Conservation (phyloP, 805 yeast genomes). For the Starmerella ratchasimensis region DNA sequence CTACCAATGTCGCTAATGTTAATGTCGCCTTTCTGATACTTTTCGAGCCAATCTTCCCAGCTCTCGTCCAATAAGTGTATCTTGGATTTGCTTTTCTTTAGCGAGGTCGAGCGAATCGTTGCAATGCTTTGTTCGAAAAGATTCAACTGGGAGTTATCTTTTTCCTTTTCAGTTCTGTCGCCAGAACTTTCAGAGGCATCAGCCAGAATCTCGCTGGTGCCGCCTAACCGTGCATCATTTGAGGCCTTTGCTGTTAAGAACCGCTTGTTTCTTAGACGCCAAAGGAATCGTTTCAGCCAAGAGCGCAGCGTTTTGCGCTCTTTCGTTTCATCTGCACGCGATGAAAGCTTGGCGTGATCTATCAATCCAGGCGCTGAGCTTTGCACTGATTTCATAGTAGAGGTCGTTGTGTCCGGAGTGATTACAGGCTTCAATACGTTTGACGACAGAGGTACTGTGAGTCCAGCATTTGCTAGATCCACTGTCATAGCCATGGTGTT, state of each 20-base stretch:
- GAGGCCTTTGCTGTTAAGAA: neutral
- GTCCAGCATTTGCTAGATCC: too few species aligned
- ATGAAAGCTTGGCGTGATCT: too few species aligned
- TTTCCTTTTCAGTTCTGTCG: neutral
- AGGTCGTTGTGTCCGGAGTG: too few species aligned
- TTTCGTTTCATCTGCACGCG: too few species aligned
- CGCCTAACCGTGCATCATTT: neutral
- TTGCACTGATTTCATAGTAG: too few species aligned
- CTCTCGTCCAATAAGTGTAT: constrained; percentile 15
- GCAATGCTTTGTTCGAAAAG: constrained; percentile 2
- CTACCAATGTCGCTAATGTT: constrained; percentile 31
- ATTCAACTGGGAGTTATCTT: neutral
- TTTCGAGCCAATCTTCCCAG: constrained; percentile 21
- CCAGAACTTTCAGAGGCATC: too few species aligned
- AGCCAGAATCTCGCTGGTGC: too few species aligned
- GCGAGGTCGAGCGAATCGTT: constrained; percentile 5
- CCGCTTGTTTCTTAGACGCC: neutral
- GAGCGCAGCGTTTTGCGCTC: too few species aligned
- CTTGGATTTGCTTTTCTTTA: constrained; percentile 3
- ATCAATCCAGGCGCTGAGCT: too few species aligned
- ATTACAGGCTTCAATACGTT: too few species aligned
- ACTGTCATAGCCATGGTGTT: too few species aligned
- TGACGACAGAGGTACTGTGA: too few species aligned
- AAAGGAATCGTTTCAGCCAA: neutral
- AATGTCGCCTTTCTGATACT: constrained; percentile 8